Conservation (phyloP, 208 protist genomes). For the Trypanosoma avium region DNA sequence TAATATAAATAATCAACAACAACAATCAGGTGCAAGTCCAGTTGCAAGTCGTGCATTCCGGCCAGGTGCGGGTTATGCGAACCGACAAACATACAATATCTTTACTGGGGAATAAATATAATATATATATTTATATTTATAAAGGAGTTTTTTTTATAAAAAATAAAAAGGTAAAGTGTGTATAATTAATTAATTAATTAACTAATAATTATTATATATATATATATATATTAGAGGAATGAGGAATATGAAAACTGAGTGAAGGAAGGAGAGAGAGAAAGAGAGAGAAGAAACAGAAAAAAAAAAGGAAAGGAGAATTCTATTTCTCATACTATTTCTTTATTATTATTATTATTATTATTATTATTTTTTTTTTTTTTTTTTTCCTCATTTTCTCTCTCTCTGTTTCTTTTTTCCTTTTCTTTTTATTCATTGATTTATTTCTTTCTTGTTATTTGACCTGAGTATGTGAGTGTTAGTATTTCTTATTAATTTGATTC, state of each 20-base stretch:
- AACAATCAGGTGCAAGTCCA: conserved; percentile 1
- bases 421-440: not conserved
- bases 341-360: conserved; percentile 1
- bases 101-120: conserved; percentile 67
- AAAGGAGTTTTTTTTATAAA: too few species aligned
- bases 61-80: conserved; percentile 72
- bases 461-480: too few species aligned
- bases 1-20: too few species aligned
- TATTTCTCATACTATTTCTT: not conserved
- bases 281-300: not conserved
- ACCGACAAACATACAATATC: conserved; percentile 86
- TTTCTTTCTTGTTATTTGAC: conserved; percentile 2
- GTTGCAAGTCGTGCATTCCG: conserved; percentile 57
- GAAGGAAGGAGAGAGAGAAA: not conserved
- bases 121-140: not conserved
- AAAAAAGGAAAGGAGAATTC: not conserved
- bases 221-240: not conserved
- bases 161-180: too few species aligned
- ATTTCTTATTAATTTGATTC: conserved; percentile 10
- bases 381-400: not conserved
- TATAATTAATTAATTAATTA: too few species aligned
- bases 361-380: conserved; percentile 1
- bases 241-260: not conserved
- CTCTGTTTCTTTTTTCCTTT: not conserved
- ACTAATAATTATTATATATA: not conserved